phyloP scores from a whole-genome alignment of 352 stramenopile genomes.

The Peronosclerospora sorghi region DNA sequence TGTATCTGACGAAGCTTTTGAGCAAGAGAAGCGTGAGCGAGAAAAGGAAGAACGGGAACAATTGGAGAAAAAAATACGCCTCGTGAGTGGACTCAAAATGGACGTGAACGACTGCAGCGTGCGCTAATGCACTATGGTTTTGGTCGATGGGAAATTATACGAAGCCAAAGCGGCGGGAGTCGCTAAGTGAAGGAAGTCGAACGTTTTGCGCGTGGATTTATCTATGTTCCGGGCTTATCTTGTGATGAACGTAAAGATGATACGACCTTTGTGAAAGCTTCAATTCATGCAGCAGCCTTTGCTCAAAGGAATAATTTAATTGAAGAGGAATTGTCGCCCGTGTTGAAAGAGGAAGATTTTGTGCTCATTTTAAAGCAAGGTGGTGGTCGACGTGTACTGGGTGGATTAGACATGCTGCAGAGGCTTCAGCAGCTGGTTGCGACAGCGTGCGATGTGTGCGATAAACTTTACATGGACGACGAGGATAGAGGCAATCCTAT shows the following conservation, averaged over 20 bases:
- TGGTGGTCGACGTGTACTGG: conserved; percentile 67
- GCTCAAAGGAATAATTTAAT: conserved; percentile 65
- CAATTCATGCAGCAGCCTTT: conserved; percentile 49
- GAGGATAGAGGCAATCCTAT: conserved; percentile 11
- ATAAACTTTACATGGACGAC: conserved; percentile 30
- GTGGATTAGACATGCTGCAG: conserved; percentile 79
- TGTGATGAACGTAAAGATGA: conserved; percentile 70
- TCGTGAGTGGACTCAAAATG: conserved; percentile 82
- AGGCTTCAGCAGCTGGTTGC: conserved; percentile 55
- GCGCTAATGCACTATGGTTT: conserved; percentile 84
- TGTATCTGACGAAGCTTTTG: conserved; percentile 49
- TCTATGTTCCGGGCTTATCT: conserved; percentile 74
- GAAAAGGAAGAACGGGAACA: conserved; percentile 46
- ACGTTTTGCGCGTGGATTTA: conserved; percentile 76
- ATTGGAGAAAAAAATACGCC: conserved; percentile 43
- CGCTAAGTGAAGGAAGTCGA: conserved; percentile 76
- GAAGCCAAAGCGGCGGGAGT: conserved; percentile 79
- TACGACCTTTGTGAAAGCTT: conserved; percentile 71
- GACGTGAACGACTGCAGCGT: conserved; percentile 70
- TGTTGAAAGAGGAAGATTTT: conserved; percentile 84
- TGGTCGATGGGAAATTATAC: conserved; percentile 81
- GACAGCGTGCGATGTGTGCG: conserved; percentile 46
- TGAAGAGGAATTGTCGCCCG: conserved; percentile 57
- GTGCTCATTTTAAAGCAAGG: conserved; percentile 79
- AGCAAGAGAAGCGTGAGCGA: conserved; percentile 32